Base-by-base conservation (phyloP, 768 basidiomycete genomes). In the Termitomyces sp. region DNA sequence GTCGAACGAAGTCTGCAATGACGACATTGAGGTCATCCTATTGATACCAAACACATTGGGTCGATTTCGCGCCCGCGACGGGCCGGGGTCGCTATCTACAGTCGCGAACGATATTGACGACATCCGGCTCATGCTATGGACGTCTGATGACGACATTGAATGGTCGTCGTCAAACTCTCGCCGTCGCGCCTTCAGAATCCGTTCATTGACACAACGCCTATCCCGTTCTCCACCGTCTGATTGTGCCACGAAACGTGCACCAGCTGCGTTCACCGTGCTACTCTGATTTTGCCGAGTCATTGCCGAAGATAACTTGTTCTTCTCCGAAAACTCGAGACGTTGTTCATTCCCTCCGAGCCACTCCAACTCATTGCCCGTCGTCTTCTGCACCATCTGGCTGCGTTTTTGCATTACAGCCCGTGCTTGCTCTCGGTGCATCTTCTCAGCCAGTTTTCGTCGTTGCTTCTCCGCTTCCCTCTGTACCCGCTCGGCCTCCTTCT, bases 381-480 rank as follows among this genome's bases (percentile, higher is more conserved):
- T 79, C 63, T 84, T 80, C 67, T 82, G 82, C 64, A 90, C 76
- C 71, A 92, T 79, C 62, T 87, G 84, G 59, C 83, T 86, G 61
- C 92, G 88, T 76, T 95, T 96, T 66, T 87, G 83, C 86, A 95
- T 89, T 71, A 96, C 94, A 44, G 92, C 92, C 55, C 94, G 84
- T 18, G 94, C 91, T 71, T 94, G 89, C 65, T 97, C 94, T 64
- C 86, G 84, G 60, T 91, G 85, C 67, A 76, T 85, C 64, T 84
- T 85, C 69, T 87, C 84, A 18, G 81, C 84, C 60, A 90, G 78
- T 56, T 85, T 85, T 61, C 92, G 90, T 60, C 88, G 86, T 63
- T 91, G 89, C 65, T 87, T 83, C 76, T 94, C 92, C 20, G 90
- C 89, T 71, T 95, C 92, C 58, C 81, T 83, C 56, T 85, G 83